Conservation (phyloP, 345 rosid species). For the Lumnitzera littorea region DNA sequence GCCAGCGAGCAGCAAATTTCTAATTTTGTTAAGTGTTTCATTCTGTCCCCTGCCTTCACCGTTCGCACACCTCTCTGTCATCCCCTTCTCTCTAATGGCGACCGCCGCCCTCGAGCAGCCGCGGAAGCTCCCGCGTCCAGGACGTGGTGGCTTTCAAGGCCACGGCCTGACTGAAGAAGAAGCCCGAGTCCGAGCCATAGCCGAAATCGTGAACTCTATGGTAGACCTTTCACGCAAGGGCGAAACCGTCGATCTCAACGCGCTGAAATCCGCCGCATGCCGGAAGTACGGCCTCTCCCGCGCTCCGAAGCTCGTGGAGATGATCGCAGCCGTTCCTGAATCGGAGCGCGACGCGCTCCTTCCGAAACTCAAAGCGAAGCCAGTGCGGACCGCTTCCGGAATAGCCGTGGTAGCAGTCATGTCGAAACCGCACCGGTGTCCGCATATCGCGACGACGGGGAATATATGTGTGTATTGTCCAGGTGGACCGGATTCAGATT, state of each 20-base stretch:
- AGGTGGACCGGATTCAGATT: slow-evolving; percentile 98
- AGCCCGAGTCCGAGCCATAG: slow-evolving; percentile 88
- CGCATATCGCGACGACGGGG: slow-evolving; percentile 96
- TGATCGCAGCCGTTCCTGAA: slow-evolving; percentile 95
- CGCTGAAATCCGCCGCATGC: slow-evolving; percentile 84
- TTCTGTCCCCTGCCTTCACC: slow-evolving; percentile 8
- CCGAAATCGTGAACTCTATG: slow-evolving; percentile 88
- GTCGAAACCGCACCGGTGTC: slow-evolving; percentile 99
- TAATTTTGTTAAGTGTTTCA: background rate
- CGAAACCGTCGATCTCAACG: slow-evolving; percentile 91
- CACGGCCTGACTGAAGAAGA: slow-evolving; percentile 91
- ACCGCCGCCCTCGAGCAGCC: slow-evolving; percentile 43
- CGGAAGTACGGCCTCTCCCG: slow-evolving; percentile 91
- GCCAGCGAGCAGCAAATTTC: too few species aligned
- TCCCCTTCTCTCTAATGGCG: slow-evolving; percentile 36
- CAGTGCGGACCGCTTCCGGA: slow-evolving; percentile 94
- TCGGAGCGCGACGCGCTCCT: slow-evolving; percentile 83
- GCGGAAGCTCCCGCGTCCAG: slow-evolving; percentile 71
- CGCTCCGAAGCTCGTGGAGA: slow-evolving; percentile 94
- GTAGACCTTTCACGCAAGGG: slow-evolving; percentile 89
- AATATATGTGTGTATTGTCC: slow-evolving; percentile 96
- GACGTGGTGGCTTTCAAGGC: slow-evolving; percentile 78
- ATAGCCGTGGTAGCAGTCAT: slow-evolving; percentile 96
- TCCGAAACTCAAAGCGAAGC: slow-evolving; percentile 98
- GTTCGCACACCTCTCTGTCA: background rate